Conservation (phyloP, 2,329 filamentous ascomycete genomes). For the Diaporthe australafricana region DNA sequence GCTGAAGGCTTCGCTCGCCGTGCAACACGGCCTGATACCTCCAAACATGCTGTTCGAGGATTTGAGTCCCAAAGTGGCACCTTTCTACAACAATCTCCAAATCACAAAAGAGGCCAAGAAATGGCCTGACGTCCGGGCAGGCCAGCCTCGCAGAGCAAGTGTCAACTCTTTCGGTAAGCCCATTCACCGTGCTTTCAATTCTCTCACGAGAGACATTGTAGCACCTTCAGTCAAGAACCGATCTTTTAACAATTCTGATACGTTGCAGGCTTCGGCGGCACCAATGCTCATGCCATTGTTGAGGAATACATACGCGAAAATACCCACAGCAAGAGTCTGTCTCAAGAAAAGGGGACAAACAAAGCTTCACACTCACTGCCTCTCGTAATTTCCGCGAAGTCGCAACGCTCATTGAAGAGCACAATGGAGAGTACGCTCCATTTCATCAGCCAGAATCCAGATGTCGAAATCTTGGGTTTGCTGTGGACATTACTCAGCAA, state of each 20-base stretch:
- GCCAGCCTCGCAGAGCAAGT: constrained; percentile 42
- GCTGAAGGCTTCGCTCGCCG: constrained; percentile 51
- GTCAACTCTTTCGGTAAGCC: constrained; percentile 48
- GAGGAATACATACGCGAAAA: constrained; percentile 4
- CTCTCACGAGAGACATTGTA: no score
- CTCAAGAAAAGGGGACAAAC: not conserved
- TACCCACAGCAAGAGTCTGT: not conserved
- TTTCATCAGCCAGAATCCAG: no score
- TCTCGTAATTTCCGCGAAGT: no score
- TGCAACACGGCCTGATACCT: constrained; percentile 49
- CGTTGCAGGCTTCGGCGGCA: constrained; percentile 23
- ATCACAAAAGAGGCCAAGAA: constrained; percentile 37
- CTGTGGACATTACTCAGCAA: no score
- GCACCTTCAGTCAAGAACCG: no score
- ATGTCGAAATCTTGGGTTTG: no score
- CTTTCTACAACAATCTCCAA: constrained; percentile 43
- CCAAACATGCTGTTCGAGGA: constrained; percentile 50
- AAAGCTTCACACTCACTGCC: no score
- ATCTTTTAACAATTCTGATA: no score
- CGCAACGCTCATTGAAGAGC: no score
- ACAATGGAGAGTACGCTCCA: no score
- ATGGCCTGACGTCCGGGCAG: constrained; percentile 39
- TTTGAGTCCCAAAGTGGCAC: constrained; percentile 48
- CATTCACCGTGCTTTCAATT: no score
- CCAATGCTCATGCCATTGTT: constrained; percentile 27